Evolutionary conservation across 371 early-diverging fungal genomes (phyloP).

Genomic region (Apophysomyces variabilis): DNA sequence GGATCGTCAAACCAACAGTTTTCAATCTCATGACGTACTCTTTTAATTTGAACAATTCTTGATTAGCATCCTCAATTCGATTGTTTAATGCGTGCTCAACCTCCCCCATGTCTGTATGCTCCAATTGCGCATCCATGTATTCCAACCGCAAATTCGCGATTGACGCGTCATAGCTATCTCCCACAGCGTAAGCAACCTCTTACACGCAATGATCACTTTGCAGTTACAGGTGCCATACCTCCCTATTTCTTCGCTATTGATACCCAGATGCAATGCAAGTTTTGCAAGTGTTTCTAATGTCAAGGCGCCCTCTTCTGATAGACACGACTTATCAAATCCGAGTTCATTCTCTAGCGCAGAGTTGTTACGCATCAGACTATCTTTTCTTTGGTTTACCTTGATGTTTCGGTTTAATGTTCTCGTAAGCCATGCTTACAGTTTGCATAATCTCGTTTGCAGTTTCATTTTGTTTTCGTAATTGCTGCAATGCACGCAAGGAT

Average conservation of each 20-base stretch:
- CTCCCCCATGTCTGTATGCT: slow-evolving; percentile 20
- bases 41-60: slow-evolving; percentile 23
- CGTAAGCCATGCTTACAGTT: slow-evolving; percentile 14
- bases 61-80: slow-evolving; percentile 21
- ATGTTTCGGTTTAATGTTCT: slow-evolving; percentile 1
- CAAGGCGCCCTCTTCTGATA: slow-evolving; percentile 18
- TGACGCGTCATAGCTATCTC: slow-evolving; percentile 20
- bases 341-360: slow-evolving; percentile 4
- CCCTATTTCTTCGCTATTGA: slow-evolving; percentile 20
- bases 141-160: slow-evolving; percentile 23
- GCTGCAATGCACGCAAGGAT: slow-evolving; percentile 16
- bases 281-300: slow-evolving; percentile 17
- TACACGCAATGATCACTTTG: neutral
- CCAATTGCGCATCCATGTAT: slow-evolving; percentile 19
- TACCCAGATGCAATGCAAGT: slow-evolving; percentile 19
- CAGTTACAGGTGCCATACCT: slow-evolving; percentile 12
- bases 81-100: slow-evolving; percentile 16
- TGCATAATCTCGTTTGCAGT: slow-evolving; percentile 18
- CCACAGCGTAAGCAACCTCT: neutral
- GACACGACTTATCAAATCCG: slow-evolving; percentile 4
- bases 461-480: slow-evolving; percentile 19
- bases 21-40: slow-evolving; percentile 3
- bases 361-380: neutral
- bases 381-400: slow-evolving; percentile 15
- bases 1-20: too few relatives aligned